Base-by-base conservation (phyloP, 768 basidiomycete genomes). In the Collybiopsis confluens region DNA sequence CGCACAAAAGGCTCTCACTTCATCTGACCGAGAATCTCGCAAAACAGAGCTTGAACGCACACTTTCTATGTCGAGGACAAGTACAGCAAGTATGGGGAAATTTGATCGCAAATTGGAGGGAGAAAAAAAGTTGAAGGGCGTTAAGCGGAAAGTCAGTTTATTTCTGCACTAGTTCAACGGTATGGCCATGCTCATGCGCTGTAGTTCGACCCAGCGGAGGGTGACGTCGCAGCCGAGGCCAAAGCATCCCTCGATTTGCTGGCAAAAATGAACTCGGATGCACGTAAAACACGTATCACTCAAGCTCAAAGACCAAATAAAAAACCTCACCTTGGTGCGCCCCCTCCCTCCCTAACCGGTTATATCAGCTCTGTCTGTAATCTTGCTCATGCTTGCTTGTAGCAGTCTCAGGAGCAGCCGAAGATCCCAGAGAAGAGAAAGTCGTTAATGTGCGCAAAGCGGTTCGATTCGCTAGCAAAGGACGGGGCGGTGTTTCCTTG, bases 11-110 rank as follows among this genome's bases (percentile, higher is more conserved):
- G 30, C 47, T 16, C 67, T 72, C 49, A 23, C 47, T 7, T 67
- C 72, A 49, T 11, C 45, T 18, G 45, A 66, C 21, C 73, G 73
- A 50, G 67, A 74, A 20, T 68, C 76, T 44, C 83, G 90, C 21
- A 92, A 92, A 70, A 60, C 65, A 13, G 85, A 91, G 13, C 79
- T 98, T 16, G 88, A 93, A 20, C 77, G 78, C 54, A 86, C 88
- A 1, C 73, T 97, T 23, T 83, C 90, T 7, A 78, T 85, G 10
- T 85, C 88, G 1, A 82, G 90, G 55, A 73, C 76, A 26, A 93
- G 93, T 56, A 99, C 97, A 0, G 97, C 94, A 0, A 95, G 92
- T 62, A 86, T 99, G 86, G 97, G 97, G 59, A 86, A 81, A 61
- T 99, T 97, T 62, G 96, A 98, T 68, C 86, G 82, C 59, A 83